Base-by-base conservation (phyloP, 495 filamentous ascomycete species). In the Penicillium antarcticum region DNA sequence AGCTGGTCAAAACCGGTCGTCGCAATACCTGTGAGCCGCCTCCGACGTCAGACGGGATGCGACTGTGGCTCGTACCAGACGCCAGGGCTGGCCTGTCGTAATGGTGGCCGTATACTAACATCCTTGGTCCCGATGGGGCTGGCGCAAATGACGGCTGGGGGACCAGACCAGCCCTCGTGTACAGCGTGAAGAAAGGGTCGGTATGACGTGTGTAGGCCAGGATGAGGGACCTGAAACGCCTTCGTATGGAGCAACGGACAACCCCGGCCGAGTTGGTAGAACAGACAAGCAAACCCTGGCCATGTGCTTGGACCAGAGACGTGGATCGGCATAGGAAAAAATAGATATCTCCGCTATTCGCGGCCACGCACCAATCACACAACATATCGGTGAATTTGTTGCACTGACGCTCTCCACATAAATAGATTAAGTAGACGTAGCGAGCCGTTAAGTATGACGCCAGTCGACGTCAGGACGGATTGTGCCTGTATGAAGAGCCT, bases 1-100 rank as follows among this genome's bases (percentile, higher is more conserved):
- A 18, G 8, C 11, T 18, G 18, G n/a, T 37, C 19, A 35, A 58
- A 57, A 66, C 50, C 18, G 50, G 50, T 18, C 34, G 19, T 51
- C 19, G 6, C 12, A 57, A 48, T 52, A 14, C 33, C 34, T 21
- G n/a, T 10, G 32, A 54, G 33, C 56, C 58, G 64, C 64, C 64
- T 63, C 61, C 58, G 64, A 67, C 64, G 64, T 67, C 64, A 67
- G 63, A 55, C 36, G 50, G 17, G 16, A 32, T 34, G 12, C 5
- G 18, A 9, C n/a, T 26, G 43, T 51, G 51, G 45, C 42, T 40
- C 33, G 24, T 35, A 41, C 45, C 45, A 49, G 44, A 9, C 4
- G 10, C 33, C 16, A 29, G 9, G n/a, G 16, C 26, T 13, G 24
- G 9, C 5, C 21, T 1, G 26, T 29, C 21, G 21, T 5, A 23